Evolutionary conservation across 2,329 filamentous ascomycete genomes (phyloP).

Genomic region (Blastomyces percursus): DNA sequence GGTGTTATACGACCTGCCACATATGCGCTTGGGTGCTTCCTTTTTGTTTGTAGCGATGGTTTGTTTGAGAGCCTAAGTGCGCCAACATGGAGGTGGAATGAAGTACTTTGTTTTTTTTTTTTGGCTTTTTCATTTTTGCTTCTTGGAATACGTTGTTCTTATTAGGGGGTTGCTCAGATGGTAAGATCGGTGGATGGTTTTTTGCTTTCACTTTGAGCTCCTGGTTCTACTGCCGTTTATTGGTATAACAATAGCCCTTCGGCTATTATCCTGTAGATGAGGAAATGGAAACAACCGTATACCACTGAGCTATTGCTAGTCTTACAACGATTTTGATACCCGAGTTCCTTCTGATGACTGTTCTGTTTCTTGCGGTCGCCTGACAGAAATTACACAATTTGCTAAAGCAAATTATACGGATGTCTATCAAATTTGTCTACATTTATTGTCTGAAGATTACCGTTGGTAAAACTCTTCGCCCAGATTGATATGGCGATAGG

Average conservation of each 20-base stretch:
- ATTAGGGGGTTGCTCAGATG: neutral
- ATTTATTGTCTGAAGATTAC: neutral
- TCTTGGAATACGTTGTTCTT: neutral
- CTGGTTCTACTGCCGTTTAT: neutral
- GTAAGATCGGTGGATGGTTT: neutral
- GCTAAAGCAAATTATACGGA: neutral
- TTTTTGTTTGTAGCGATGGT: neutral
- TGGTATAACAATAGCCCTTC: neutral
- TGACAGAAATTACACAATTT: neutral
- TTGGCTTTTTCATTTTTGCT: neutral
- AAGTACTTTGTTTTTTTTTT: neutral
- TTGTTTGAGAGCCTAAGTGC: neutral
- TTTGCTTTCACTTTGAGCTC: neutral
- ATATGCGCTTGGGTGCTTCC: neutral
- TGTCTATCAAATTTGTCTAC: neutral
- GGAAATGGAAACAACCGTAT: neutral
- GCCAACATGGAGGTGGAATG: neutral
- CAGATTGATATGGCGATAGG: neutral
- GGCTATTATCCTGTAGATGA: neutral
- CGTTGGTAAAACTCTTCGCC: neutral
- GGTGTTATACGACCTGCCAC: neutral
- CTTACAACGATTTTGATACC: neutral
- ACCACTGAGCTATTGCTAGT: neutral
- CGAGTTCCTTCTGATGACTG: neutral
- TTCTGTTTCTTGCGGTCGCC: neutral